phyloP scores from a whole-genome alignment of 108 stramenopile species.

The Cylindrotheca closterium region DNA sequence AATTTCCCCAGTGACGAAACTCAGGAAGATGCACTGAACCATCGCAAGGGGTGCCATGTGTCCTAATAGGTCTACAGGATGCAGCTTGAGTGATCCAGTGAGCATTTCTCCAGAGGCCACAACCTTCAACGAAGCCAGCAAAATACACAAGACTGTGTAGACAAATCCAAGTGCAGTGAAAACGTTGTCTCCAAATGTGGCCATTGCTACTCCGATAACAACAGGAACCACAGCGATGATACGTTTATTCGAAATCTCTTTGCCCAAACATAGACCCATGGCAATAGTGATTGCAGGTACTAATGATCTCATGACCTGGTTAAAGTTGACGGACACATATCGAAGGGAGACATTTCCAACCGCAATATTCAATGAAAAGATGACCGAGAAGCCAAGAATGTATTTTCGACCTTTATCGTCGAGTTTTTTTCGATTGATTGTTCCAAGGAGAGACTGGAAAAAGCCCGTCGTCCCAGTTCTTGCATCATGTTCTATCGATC shows the following conservation, averaged over 20 bases:
- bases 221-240: slow-evolving; percentile 60
- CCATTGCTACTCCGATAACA: slow-evolving; percentile 70
- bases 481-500: slow-evolving; percentile 17
- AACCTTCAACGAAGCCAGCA: slow-evolving; percentile 72
- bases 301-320: slow-evolving; percentile 77
- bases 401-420: slow-evolving; percentile 45
- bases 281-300: slow-evolving; percentile 76
- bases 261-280: slow-evolving; percentile 59
- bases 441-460: slow-evolving; percentile 48
- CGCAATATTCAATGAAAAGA: slow-evolving; percentile 87
- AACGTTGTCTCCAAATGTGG: slow-evolving; percentile 70
- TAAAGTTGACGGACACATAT: slow-evolving; percentile 86
- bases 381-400: slow-evolving; percentile 64
- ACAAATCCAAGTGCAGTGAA: slow-evolving; percentile 63
- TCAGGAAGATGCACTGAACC: slow-evolving; percentile 54
- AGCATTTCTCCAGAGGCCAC: slow-evolving; percentile 74
- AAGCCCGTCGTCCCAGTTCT: slow-evolving; percentile 21
- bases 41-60: slow-evolving; percentile 86
- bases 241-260: slow-evolving; percentile 40
- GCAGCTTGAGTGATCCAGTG: slow-evolving; percentile 69
- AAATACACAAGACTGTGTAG: slow-evolving; percentile 52
- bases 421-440: slow-evolving; percentile 46
- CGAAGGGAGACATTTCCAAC: slow-evolving; percentile 78
- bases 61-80: slow-evolving; percentile 75
- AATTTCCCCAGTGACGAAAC: slow-evolving; percentile 64